Conservation (phyloP, 352 stramenopile genomes). For the Phytopythium mirpurense region DNA sequence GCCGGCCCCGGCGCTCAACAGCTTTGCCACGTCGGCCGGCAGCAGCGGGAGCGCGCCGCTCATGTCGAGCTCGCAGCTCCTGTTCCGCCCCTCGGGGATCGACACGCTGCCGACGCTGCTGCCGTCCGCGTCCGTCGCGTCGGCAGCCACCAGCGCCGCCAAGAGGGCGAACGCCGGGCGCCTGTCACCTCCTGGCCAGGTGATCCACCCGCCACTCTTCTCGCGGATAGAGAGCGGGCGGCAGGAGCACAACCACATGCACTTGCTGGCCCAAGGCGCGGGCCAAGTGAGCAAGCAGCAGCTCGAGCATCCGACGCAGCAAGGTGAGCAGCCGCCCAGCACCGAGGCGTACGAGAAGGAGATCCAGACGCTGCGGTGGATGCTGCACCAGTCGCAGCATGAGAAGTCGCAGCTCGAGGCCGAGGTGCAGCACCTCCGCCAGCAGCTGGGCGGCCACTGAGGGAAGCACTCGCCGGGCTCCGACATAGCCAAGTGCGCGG, state of each 20-base stretch:
- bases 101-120: slow-evolving; percentile 51
- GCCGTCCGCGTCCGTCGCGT: slow-evolving; percentile 31
- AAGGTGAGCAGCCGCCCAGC: slow-evolving; percentile 31
- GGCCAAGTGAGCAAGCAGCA: slow-evolving; percentile 64
- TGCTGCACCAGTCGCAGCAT: slow-evolving; percentile 68
- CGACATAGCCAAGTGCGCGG: not conserved
- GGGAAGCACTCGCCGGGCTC: too few species aligned
- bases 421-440: slow-evolving; percentile 64
- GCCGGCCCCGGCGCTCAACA: slow-evolving; percentile 14
- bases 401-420: slow-evolving; percentile 57
- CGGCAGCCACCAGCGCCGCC: slow-evolving; percentile 11
- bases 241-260: slow-evolving; percentile 45
- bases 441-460: slow-evolving; percentile 26
- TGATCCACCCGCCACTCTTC: slow-evolving; percentile 36
- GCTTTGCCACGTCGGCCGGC: slow-evolving; percentile 11
- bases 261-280: slow-evolving; percentile 52
- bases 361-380: slow-evolving; percentile 51
- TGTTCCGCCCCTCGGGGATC: slow-evolving; percentile 31
- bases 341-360: slow-evolving; percentile 64
- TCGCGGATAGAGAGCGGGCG: slow-evolving; percentile 26
- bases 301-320: not conserved
- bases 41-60: slow-evolving; percentile 16
- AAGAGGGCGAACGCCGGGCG: slow-evolving; percentile 11
- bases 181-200: slow-evolving; percentile 14
- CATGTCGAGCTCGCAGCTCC: slow-evolving; percentile 29